Conservation (phyloP, 139 green algal species). For the Asterochloris erici region DNA sequence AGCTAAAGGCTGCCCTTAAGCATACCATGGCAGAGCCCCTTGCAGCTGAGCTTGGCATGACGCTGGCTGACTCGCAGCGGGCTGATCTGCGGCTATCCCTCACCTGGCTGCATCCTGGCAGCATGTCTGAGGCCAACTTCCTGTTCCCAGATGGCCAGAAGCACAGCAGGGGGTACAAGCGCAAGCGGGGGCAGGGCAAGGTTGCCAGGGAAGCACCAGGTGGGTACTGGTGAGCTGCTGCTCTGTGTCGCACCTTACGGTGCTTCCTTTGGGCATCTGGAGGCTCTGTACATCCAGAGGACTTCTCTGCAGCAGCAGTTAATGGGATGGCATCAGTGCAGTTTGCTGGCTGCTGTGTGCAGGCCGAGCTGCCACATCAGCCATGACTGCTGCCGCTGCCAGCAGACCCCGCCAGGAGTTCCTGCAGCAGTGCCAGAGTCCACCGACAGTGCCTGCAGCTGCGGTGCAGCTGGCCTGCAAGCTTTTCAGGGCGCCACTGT, state of each 20-base stretch:
- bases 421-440: not conserved
- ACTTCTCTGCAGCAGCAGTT: not conserved
- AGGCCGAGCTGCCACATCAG: constrained; percentile 2
- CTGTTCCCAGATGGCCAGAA: not conserved
- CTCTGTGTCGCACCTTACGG: not conserved
- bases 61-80: too few relatives aligned
- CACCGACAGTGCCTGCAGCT: not conserved
- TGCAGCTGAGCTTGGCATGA: too few relatives aligned
- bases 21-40: too few relatives aligned
- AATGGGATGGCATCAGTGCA: not conserved
- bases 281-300: not conserved
- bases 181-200: constrained; percentile 9
- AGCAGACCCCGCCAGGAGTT: not conserved
- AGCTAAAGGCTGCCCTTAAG: too few relatives aligned
- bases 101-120: constrained; percentile 3
- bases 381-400: not conserved
- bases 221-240: not conserved
- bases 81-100: not conserved
- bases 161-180: constrained; percentile 2
- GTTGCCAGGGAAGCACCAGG: not conserved
- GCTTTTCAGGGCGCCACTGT: not conserved
- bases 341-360: not conserved
- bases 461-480: not conserved
- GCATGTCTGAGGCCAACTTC: constrained; percentile 2
- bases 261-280: not conserved